Conservation (phyloP, 305 asterid genomes). For the Fraxinus nigra region DNA sequence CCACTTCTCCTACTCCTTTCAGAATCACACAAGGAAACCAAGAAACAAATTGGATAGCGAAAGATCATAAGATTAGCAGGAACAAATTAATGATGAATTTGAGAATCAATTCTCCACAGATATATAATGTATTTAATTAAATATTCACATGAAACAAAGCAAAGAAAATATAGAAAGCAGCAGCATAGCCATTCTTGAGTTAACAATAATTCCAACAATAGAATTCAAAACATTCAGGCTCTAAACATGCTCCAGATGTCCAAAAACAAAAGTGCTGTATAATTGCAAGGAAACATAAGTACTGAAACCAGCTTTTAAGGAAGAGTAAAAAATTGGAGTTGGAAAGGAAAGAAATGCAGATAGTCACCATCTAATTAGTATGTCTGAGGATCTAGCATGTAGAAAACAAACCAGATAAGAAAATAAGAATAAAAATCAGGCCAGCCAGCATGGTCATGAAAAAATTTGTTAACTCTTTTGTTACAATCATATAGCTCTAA, state of each 20-base stretch:
- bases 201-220: not conserved
- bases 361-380: not conserved
- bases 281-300: not conserved
- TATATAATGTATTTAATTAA: not conserved
- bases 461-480: not conserved
- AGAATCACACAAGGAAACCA: not conserved
- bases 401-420: not conserved
- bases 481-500: not conserved
- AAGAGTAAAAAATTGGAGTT: not conserved
- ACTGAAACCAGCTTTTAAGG: not conserved
- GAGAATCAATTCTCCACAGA: not conserved
- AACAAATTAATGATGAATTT: not conserved
- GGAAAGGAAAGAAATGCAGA: not conserved
- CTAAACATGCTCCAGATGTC: not conserved
- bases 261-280: not conserved
- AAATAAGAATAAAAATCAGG: not conserved
- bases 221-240: not conserved
- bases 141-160: not conserved
- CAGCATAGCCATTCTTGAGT: not conserved
- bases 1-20: not conserved
- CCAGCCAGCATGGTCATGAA: not conserved
- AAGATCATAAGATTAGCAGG: not conserved
- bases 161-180: not conserved
- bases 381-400: not conserved
- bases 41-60: not conserved